Evolutionary conservation across 306 rosid species (phyloP).

Genomic region (Malus sieversii): DNA sequence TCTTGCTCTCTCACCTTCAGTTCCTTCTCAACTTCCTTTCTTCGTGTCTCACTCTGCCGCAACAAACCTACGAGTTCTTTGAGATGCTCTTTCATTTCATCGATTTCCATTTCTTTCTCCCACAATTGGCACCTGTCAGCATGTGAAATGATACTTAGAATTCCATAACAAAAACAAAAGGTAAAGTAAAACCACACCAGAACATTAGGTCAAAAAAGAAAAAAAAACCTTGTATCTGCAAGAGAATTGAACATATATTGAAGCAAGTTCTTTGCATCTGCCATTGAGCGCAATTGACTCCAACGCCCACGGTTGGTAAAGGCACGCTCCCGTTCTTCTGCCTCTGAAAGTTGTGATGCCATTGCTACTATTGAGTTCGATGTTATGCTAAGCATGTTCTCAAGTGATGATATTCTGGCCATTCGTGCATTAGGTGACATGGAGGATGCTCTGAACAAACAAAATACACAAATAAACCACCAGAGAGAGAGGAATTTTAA

Average conservation of each 20-base stretch:
- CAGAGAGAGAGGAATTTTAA: constrained; percentile 4
- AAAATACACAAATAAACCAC: constrained; percentile 23
- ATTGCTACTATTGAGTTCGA: constrained; percentile 96
- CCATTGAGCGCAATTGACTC: constrained; percentile 98
- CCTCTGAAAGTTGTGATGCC: constrained; percentile 99
- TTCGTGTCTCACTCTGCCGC: constrained; percentile 90
- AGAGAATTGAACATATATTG: constrained; percentile 90
- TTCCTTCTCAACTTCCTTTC: constrained; percentile 93
- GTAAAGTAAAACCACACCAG: not conserved
- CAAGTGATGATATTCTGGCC: constrained; percentile 90
- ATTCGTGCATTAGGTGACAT: constrained; percentile 97
- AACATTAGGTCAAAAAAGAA: not conserved
- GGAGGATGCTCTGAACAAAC: constrained; percentile 69
- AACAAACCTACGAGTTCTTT: constrained; percentile 87
- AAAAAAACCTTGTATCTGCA: constrained; percentile 75
- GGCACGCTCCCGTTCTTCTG: constrained; percentile 97
- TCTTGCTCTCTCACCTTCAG: constrained; percentile 86
- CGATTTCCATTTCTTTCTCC: constrained; percentile 88
- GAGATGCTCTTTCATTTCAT: constrained; percentile 98
- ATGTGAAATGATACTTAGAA: constrained; percentile 15
- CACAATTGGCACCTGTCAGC: constrained; percentile 77
- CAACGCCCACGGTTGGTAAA: constrained; percentile 95
- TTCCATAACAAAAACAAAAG: not conserved
- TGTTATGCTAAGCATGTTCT: constrained; percentile 85
- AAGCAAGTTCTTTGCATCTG: constrained; percentile 92